phyloP scores from a whole-genome alignment of 306 rosid genomes.

The Coriaria nepalensis region DNA sequence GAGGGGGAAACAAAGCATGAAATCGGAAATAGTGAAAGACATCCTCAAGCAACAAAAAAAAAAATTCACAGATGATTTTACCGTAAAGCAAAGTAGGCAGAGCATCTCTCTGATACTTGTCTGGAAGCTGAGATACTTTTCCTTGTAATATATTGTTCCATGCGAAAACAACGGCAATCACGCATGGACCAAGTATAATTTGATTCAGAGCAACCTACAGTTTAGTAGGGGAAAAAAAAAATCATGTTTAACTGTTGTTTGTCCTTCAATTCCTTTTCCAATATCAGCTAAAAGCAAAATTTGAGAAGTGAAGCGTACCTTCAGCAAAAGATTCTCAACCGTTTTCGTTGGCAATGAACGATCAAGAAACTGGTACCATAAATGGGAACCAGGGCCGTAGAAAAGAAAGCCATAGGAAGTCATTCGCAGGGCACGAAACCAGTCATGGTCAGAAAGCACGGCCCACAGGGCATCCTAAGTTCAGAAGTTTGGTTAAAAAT shows the following conservation, averaged over 20 bases:
- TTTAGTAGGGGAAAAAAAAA: not conserved
- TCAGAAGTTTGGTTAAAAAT: conserved; percentile 13
- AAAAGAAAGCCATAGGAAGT: conserved; percentile 77
- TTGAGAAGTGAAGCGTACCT: conserved; percentile 33
- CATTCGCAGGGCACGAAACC: conserved; percentile 85
- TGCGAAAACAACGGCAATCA: conserved; percentile 82
- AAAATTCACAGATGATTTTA: conserved; percentile 14
- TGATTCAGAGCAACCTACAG: conserved; percentile 81
- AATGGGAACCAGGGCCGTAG: conserved; percentile 93
- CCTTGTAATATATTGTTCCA: conserved; percentile 83
- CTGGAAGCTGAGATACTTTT: conserved; percentile 72
- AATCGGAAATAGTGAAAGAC: not conserved
- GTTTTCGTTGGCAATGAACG: conserved; percentile 41
- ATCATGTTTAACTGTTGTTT: too few relatives aligned
- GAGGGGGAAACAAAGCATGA: not conserved
- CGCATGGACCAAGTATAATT: conserved; percentile 78
- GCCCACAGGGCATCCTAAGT: conserved; percentile 37
- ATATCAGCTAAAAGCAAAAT: not conserved
- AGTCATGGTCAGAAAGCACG: conserved; percentile 58
- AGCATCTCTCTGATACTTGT: conserved; percentile 69
- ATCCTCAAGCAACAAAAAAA: not conserved
- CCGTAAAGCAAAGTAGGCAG: conserved; percentile 64
- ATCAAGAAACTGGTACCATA: conserved; percentile 86
- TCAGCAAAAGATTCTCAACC: conserved; percentile 45
- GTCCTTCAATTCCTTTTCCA: too few relatives aligned